Evolutionary conservation across 2,329 filamentous ascomycete species (phyloP), one percentile per base, ranked within the genome.

Genomic region (Rasamsonia emersonii): DNA sequence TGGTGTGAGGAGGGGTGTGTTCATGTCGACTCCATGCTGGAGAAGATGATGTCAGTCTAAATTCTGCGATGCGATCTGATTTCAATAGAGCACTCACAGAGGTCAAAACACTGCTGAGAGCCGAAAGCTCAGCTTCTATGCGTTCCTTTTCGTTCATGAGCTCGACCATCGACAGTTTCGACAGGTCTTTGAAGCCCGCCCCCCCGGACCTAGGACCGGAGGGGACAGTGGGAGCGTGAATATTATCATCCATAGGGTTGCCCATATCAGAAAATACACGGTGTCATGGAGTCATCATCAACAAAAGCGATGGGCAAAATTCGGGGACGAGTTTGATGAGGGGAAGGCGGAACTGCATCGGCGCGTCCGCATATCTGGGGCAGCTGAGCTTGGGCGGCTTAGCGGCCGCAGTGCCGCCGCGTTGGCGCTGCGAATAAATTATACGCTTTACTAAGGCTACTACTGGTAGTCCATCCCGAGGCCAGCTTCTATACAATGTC

Each of bases 11-110:
- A 98, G 74, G 36, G 77, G 71, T 5, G 91, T 95, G 49, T 81
- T 79, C 91, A 98, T 98, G 49, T 82, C 79, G 32, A 94, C 89
- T 26, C 82, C 79, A 67, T 96, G 89, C 88, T 95, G 20, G 30
- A 17, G 25, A 35, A 30, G n/a, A 28, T 10, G 30, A n/a, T 11
- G 25, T 51, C 28, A 48, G 39, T 40, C 41, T 21, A 11, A 19
- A 18, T 16, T 13, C 28, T 8, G 27, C 14, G 24, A 17, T 18
- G 19, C 23, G 21, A 33, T 18, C 7, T 7, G 20, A 19, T 31
- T 28, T 9, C 15, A n/a, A 13, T 24, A 33, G 14, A 17, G 21
- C 34, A 57, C 74, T 49, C 64, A 94, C 88, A 44, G 86, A 91
- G 44, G 86, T 83, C n/a, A 98, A 73, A 9, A 96, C 85, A 32